These are phyloP conservation scores for Hypholoma sublateritium DNA, from an alignment of 768 basidiomycete species.

Conservation along the genomic window DNA sequence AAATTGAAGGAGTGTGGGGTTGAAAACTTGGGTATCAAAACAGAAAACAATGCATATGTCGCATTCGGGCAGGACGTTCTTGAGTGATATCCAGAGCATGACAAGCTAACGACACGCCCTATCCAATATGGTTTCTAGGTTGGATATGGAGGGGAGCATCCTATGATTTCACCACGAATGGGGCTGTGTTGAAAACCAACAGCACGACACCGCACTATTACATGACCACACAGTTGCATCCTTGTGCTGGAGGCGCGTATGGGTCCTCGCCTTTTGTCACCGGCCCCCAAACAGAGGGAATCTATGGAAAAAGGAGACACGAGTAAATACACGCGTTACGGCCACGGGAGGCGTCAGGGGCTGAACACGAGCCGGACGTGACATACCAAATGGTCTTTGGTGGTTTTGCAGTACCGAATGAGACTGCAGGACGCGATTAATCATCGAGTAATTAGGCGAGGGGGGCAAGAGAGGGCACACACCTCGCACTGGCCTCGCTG, in stretches of 20 bases:
- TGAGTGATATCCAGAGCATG: constrained; percentile 3
- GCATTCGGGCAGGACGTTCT: constrained; percentile 8
- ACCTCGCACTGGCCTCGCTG: constrained; percentile 90
- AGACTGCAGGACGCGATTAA: constrained; percentile 48
- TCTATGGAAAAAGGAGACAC: constrained; percentile 39
- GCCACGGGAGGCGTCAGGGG: constrained; percentile 13
- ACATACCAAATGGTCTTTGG: constrained; percentile 85
- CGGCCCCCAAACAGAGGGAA: constrained; percentile 94
- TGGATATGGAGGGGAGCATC: neutral
- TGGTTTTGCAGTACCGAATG: constrained; percentile 92
- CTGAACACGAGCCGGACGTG: constrained; percentile 3
- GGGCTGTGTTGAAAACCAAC: neutral
- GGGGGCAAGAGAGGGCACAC: constrained; percentile 26
- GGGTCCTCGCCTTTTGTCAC: constrained; percentile 90
- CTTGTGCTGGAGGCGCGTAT: constrained; percentile 78
- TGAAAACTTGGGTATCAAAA: constrained; percentile 14
- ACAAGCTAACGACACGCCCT: constrained; percentile 10
- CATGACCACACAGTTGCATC: constrained; percentile 75
- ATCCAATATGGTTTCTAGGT: constrained; percentile 9
- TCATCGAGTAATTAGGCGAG: constrained; percentile 1
- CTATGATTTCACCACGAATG: neutral
- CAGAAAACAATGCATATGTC: constrained; percentile 17
- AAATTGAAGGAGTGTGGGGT: constrained; percentile 20
- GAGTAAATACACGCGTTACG: constrained; percentile 4
- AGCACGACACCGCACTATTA: constrained; percentile 29